phyloP scores from a whole-genome alignment of 805 yeast genomes.

The Torulaspora delbrueckii region DNA sequence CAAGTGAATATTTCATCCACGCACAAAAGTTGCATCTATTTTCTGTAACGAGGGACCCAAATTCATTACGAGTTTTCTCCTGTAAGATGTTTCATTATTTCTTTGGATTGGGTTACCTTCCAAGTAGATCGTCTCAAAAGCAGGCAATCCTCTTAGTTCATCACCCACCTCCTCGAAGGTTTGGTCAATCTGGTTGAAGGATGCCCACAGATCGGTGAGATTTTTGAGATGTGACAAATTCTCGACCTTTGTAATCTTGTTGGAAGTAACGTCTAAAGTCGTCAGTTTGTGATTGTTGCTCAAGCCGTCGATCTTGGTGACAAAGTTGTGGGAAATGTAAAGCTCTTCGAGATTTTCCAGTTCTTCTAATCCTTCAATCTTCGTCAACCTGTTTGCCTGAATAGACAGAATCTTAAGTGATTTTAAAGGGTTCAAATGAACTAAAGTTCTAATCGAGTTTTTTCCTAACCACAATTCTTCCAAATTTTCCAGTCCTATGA shows the following conservation, averaged over 20 bases:
- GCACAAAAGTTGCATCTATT: slow-evolving; percentile 83
- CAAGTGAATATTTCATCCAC: slow-evolving; percentile 16
- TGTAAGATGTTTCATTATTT: slow-evolving; percentile 69
- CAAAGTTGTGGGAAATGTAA: slow-evolving; percentile 80
- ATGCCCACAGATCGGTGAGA: slow-evolving; percentile 94
- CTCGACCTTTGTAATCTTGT: slow-evolving; percentile 56
- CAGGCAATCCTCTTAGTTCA: slow-evolving; percentile 56
- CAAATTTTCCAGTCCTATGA: slow-evolving; percentile 51
- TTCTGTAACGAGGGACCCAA: slow-evolving; percentile 62
- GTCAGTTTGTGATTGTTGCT: slow-evolving; percentile 62
- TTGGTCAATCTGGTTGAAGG: slow-evolving; percentile 60
- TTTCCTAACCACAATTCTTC: slow-evolving; percentile 91
- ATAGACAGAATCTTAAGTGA: slow-evolving; percentile 76
- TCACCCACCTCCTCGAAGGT: slow-evolving; percentile 63
- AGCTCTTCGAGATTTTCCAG: slow-evolving; percentile 74
- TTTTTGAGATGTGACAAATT: slow-evolving; percentile 58
- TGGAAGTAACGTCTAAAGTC: slow-evolving; percentile 78
- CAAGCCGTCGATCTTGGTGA: slow-evolving; percentile 69
- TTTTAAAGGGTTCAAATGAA: slow-evolving; percentile 54
- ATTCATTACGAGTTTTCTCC: slow-evolving; percentile 73
- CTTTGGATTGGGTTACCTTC: slow-evolving; percentile 89
- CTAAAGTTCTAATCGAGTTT: slow-evolving; percentile 62
- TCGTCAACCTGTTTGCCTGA: slow-evolving; percentile 76
- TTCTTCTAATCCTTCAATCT: slow-evolving; percentile 75
- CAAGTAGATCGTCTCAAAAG: slow-evolving; percentile 82